Conservation (phyloP, 148 eudicot species). For the Silene uniflora region DNA sequence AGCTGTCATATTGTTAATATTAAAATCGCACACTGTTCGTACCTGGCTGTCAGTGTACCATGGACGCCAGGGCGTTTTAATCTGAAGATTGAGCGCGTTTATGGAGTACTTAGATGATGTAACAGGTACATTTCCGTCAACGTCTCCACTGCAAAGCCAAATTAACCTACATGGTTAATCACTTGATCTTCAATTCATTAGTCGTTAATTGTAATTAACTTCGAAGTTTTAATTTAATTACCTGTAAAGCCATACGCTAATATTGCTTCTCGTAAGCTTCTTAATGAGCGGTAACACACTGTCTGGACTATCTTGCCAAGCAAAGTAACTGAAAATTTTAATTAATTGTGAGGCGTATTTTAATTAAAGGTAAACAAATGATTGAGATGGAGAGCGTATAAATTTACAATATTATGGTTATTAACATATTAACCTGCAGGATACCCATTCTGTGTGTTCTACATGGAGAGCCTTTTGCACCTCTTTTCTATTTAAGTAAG, state of each 20-base stretch:
- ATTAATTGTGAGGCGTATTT: too few relatives aligned
- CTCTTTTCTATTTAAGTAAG: conserved; percentile 34
- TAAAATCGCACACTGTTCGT: neutral
- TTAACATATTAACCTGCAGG: too few relatives aligned
- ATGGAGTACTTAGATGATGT: conserved; percentile 48
- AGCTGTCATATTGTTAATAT: too few relatives aligned
- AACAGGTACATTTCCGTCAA: conserved; percentile 49
- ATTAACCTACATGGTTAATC: neutral
- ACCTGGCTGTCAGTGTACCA: conserved; percentile 47
- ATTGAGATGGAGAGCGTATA: too few relatives aligned
- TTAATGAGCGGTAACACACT: conserved; percentile 38
- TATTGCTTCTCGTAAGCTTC: conserved; percentile 37
- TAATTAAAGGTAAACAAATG: too few relatives aligned
- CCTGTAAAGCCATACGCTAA: conserved; percentile 51
- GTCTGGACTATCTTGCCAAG: conserved; percentile 38
- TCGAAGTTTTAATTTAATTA: neutral
- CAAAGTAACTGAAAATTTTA: conserved; percentile 20
- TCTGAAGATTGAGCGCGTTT: conserved; percentile 39
- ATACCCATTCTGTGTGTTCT: conserved; percentile 33
- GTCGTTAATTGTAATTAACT: too few relatives aligned
- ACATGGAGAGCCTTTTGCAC: conserved; percentile 49
- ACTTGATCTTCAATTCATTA: neutral
- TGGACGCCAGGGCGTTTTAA: conserved; percentile 43
- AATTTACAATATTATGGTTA: too few relatives aligned
- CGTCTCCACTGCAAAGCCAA: conserved; percentile 44